Evolutionary conservation across 805 yeast genomes (phyloP), one percentile per base, ranked within the genome.

Genomic region (Cyberlindnera maritima): DNA sequence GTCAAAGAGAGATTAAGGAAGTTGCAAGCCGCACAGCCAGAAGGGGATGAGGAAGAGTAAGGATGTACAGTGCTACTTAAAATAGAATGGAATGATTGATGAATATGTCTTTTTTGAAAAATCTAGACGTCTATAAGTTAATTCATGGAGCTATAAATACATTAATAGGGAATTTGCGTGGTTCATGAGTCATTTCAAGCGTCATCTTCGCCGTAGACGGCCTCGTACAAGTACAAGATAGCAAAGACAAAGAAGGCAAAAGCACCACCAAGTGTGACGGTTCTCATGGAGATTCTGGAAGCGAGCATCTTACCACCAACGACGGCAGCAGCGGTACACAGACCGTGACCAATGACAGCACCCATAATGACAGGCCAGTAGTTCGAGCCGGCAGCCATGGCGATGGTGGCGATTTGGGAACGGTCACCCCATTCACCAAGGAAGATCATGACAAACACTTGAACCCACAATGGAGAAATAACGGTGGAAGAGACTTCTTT

Each of bases 381-480:
- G 65, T 90, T 86, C 37, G 89, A 83, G 34, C 97, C 97, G 1
- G 99, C 96, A 44, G 98, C 97, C 95, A 94, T 86, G 35, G 98
- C 98, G 59, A 94, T 90, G 29, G 97, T 94, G 37, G 97, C 96
- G 46, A 94, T 89, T 70, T 94, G 99, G 12, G 97, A 90, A 60
- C 99, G 82, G 67, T 94, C 99, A 43, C 99, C 99, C 96, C 98
- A 90, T 70, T 94, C 99, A 50, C 97, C 99, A 41, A 94, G 71
- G 65, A 94, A 94, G 4, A 96, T 88, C 98, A 94, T 92, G 44
- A 81, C 81, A 62, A 94, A 94, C 4, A 92, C 92, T 71, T 92
- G 97, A 55, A 90, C 84, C 91, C 96, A 94, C 10, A 83, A 70
- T 3, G 99, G 98, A 3, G 96, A 85, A 46, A 92, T 71, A 4